Base-by-base conservation (phyloP, 2,329 filamentous ascomycete species). In the Paecilomyces fulvus region DNA sequence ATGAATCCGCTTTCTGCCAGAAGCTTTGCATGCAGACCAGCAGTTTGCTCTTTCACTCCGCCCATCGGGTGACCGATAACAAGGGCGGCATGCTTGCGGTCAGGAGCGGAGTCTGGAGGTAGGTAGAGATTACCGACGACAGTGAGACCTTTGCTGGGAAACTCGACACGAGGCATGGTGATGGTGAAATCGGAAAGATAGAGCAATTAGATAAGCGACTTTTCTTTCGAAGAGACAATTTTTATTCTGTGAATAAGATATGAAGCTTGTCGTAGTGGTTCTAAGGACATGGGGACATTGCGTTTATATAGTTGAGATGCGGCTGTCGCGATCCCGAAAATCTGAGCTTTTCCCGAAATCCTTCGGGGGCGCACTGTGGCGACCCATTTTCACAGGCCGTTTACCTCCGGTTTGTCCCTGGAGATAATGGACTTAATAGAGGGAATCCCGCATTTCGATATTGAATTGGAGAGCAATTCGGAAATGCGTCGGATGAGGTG, bases 11-110 rank as follows among this genome's bases (percentile, higher is more conserved):
- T 51, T 17, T 65, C 54, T 11, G 69, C 55, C 2, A 75, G 61
- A 0, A 55, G 12, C 3, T 61, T 58, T 10, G 72, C 71, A 52
- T 75, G 70, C 17, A 65, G 43, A 5, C 59, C 64, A 5, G 71
- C 28, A 2, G 71, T 67, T 57, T 76, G 73, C 58, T 76, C 73
- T 55, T 76, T 75, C 37, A 74, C 63, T 1, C 62, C 60, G 3
- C 58, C 61, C 37, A 56, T 55, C 0, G 72, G 73, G 56, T 74
- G 70, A 49, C 61, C 56, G 53, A 73, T 58, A 14, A 72, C 63
- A 12, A 73, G 52, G 10, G 61, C 62, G 10, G 61, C 37, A 53
- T 55, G 54, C 28, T 56, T 54, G 10, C 51, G 55, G 11, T 49
- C 23, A 21, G 28, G 23, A 14, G 52, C 33, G 12, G 52, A 54